Percentiles rank a stretch among this genome's conserved stretches.
These are phyloP conservation scores for Metschnikowia gruessii DNA, from an alignment of 805 yeast genomes.

Conservation along the genomic window DNA sequence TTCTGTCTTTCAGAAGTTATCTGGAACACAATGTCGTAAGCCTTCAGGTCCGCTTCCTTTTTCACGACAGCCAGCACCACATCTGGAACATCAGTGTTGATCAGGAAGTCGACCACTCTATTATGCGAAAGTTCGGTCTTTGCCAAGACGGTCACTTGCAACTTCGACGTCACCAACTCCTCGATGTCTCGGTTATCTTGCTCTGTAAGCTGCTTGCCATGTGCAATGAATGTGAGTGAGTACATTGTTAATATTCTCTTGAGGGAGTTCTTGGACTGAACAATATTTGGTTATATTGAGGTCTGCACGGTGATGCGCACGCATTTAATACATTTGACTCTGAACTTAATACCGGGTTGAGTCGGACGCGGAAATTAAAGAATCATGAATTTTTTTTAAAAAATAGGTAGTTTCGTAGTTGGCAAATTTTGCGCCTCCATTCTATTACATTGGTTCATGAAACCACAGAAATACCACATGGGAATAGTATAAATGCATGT, in stretches of 20 bases:
- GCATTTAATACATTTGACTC: slow-evolving; percentile 1
- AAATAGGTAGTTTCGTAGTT: not conserved
- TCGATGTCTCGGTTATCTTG: slow-evolving; percentile 14
- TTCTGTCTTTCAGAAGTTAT: slow-evolving; percentile 21
- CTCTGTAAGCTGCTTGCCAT: slow-evolving; percentile 11
- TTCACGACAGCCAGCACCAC: slow-evolving; percentile 12
- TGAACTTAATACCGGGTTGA: not conserved
- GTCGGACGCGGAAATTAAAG: not conserved
- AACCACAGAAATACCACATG: too few species aligned
- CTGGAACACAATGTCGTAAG: slow-evolving; percentile 37
- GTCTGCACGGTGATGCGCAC: slow-evolving; percentile 5
- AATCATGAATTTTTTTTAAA: not conserved
- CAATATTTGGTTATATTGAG: not conserved
- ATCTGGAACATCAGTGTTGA: slow-evolving; percentile 17
- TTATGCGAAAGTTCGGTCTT: slow-evolving; percentile 17
- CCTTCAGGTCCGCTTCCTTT: slow-evolving; percentile 9
- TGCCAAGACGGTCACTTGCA: slow-evolving; percentile 12
- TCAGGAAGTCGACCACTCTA: slow-evolving; percentile 20
- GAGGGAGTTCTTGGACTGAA: not conserved
- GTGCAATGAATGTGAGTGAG: slow-evolving; percentile 20
- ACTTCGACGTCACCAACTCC: slow-evolving; percentile 10
- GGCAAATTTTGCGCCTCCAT: not conserved
- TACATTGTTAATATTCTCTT: slow-evolving; percentile 7
- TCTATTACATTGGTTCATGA: not conserved
- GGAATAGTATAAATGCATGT: too few species aligned